Evolutionary conservation across 2,329 filamentous ascomycete species (phyloP).

Genomic region (Cordyceps pruinosa): DNA sequence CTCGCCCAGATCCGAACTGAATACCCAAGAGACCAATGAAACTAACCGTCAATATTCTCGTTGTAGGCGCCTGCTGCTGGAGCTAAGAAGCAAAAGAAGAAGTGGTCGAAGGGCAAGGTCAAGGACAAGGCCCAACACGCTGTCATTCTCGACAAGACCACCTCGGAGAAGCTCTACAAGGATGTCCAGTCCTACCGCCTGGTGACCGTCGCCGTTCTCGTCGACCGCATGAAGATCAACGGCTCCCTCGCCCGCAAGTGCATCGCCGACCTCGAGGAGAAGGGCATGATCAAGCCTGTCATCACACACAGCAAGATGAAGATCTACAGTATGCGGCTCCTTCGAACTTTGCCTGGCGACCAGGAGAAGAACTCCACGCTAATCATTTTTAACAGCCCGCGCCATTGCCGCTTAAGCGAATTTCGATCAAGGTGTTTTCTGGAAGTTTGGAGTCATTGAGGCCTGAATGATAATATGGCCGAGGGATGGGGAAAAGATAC

Average conservation of each 20-base stretch:
- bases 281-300: slow-evolving; percentile 97
- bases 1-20: slow-evolving; percentile 13
- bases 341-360: neutral
- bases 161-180: slow-evolving; percentile 98
- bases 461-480: slow-evolving; percentile 30
- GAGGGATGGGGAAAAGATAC: slow-evolving; percentile 28
- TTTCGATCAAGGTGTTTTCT: slow-evolving; percentile 24
- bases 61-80: slow-evolving; percentile 35
- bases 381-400: slow-evolving; percentile 44
- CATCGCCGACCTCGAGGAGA: slow-evolving; percentile 90
- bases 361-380: neutral
- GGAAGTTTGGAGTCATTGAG: slow-evolving; percentile 33
- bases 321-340: slow-evolving; percentile 73
- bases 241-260: slow-evolving; percentile 89
- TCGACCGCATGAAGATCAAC: slow-evolving; percentile 99
- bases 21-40: slow-evolving; percentile 10
- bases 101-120: slow-evolving; percentile 60
- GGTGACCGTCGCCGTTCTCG: slow-evolving; percentile 95
- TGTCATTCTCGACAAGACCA: slow-evolving; percentile 97
- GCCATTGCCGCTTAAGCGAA: slow-evolving; percentile 44
- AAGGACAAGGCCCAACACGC: slow-evolving; percentile 99
- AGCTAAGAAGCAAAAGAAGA: slow-evolving; percentile 41
- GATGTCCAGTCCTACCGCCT: slow-evolving; percentile 99
- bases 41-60: slow-evolving; percentile 9
- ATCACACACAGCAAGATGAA: slow-evolving; percentile 94